Percentiles rank a stretch among this genome's conserved stretches.
These are phyloP conservation scores for Trypanosoma cruzi DNA, from an alignment of 208 protist species.

Conservation along the genomic window DNA sequence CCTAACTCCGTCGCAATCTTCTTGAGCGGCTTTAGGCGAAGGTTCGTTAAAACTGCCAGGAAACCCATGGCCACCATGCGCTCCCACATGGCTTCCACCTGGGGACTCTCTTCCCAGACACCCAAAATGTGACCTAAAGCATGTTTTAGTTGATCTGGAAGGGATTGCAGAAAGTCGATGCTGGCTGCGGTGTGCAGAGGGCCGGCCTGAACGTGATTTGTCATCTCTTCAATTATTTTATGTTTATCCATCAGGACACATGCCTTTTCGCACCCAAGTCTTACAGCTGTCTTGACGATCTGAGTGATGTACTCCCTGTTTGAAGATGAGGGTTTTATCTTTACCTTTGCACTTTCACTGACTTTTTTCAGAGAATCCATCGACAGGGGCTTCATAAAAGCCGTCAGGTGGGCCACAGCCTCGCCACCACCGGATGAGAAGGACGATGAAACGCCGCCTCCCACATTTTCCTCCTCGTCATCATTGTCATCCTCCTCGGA, in stretches of 20 bases:
- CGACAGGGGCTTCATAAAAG: constrained; percentile 82
- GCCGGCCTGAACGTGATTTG: constrained; percentile 73
- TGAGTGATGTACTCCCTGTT: constrained; percentile 84
- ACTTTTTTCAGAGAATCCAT: constrained; percentile 92
- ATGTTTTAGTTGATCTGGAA: constrained; percentile 79
- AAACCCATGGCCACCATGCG: constrained; percentile 92
- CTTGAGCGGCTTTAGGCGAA: constrained; percentile 88
- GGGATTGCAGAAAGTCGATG: constrained; percentile 85
- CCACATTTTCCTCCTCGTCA: constrained; percentile 36
- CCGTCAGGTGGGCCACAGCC: constrained; percentile 76
- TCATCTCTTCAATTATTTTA: constrained; percentile 90
- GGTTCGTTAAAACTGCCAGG: constrained; percentile 85
- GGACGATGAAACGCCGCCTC: constrained; percentile 21
- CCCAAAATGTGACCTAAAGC: constrained; percentile 74
- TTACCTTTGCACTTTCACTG: constrained; percentile 89
- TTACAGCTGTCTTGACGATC: constrained; percentile 86
- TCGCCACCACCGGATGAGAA: constrained; percentile 56
- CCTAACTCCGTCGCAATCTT: constrained; percentile 81
- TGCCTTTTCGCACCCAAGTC: constrained; percentile 87
- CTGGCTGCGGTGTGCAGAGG: constrained; percentile 74
- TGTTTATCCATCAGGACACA: constrained; percentile 90
- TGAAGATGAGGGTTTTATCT: constrained; percentile 69
- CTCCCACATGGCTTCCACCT: constrained; percentile 90
- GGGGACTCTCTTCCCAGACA: constrained; percentile 74
- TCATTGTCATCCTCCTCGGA: constrained; percentile 63